phyloP scores from a whole-genome alignment of 2,329 filamentous ascomycete genomes.

The Cordyceps cicadae region DNA sequence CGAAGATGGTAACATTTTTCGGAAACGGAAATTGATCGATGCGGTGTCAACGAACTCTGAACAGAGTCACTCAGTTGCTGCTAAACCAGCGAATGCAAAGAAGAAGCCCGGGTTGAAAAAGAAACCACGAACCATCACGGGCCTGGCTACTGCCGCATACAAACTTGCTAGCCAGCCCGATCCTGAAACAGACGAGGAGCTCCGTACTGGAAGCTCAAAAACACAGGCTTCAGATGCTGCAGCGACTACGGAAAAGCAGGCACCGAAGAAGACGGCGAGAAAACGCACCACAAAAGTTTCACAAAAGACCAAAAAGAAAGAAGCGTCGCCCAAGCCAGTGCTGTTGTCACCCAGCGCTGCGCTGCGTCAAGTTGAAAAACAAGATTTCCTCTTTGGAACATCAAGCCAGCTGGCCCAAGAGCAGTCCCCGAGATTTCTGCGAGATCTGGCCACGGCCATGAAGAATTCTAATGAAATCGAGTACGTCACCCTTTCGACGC shows the following conservation, averaged over 20 bases:
- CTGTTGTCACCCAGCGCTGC: conserved; percentile 64
- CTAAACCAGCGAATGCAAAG: conserved; percentile 30
- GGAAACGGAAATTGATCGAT: conserved; percentile 51
- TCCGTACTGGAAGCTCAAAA: not conserved
- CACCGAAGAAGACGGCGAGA: conserved; percentile 12
- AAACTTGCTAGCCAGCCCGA: conserved; percentile 25
- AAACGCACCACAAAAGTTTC: conserved; percentile 26
- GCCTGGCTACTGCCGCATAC: conserved; percentile 66
- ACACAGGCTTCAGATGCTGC: not conserved
- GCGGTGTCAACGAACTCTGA: conserved; percentile 29
- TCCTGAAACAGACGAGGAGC: conserved; percentile 13
- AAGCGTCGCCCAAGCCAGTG: conserved; percentile 34
- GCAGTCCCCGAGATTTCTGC: conserved; percentile 58
- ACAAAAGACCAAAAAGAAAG: conserved; percentile 31
- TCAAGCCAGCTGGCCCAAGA: conserved; percentile 73
- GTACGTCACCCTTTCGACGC: conserved; percentile 31
- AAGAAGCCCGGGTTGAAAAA: conserved; percentile 50
- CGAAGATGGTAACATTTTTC: conserved; percentile 28
- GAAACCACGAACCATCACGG: conserved; percentile 70
- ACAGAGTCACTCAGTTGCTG: conserved; percentile 12
- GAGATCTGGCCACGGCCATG: conserved; percentile 54
- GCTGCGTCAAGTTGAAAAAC: conserved; percentile 53
- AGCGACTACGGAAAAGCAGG: not conserved
- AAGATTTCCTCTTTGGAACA: conserved; percentile 78
- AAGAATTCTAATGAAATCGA: conserved; percentile 44